Base-by-base conservation (phyloP, 495 filamentous ascomycete species). In the Aspergillus mulundensis region DNA sequence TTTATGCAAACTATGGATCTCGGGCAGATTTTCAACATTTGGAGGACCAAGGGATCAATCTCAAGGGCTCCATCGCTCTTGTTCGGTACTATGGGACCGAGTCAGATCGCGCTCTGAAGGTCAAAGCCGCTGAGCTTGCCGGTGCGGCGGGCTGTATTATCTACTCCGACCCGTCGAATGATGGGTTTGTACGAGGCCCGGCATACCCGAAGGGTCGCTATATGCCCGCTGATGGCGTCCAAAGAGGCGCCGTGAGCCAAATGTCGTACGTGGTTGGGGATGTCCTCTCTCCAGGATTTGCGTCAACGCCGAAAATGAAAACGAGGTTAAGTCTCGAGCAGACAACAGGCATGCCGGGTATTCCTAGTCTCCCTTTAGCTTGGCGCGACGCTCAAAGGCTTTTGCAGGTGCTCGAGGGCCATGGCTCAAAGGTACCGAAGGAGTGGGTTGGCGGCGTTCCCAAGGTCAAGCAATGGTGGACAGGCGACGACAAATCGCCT, bases 1-100 rank as follows among this genome's bases (percentile, higher is more conserved):
- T 99, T 1, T 99, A 96, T 65, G 95, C 88, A 20, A 96, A 97
- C 65, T 95, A 91, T 61, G 94, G 95, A 14, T 87, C 88, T 49
- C 81, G 81, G 42, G 84, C 89, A 47, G 94, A 99, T 65, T 97
- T 93, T 65, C 72, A 87, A 64, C 67, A 66, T 47, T 72, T 99
- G 23, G 70, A 81, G 49, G 82, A 91, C 42, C 77, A 77, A 48
- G 91, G 88, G 0, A 76, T 97, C 54, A 77, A 86, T 12, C 72
- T 91, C 1, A 80, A 83, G 7, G 94, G 93, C 14, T 84, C 90
- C 0, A 93, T 98, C 61, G 89, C 84, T 16, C 75, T 98, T 30
- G 85, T 97, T 43, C 80, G 89, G 47, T 87, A 94, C 64, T 85
- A 86, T 61, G 91, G 90, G 18, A 83, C 83, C 0, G 85, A 91